Conservation (phyloP, 1,284 basidiomycete species). For the Apiotrichum akiyoshidainum region DNA sequence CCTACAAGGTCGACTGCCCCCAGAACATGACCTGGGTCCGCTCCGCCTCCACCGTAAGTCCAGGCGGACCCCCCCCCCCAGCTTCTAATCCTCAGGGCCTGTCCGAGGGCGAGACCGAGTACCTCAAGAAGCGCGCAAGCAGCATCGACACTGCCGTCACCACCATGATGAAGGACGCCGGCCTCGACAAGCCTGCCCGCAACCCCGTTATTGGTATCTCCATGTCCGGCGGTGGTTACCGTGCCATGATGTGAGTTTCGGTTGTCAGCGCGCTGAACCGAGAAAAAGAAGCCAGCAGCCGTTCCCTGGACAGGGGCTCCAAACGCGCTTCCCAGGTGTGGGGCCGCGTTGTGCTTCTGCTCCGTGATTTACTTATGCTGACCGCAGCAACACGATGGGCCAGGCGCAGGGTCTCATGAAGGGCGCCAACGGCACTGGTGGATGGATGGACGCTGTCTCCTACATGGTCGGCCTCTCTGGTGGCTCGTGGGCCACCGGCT, state of each 20-base stretch:
- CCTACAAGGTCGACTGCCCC: constrained; percentile 44
- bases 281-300: too few species aligned
- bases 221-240: constrained; percentile 52
- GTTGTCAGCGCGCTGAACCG: too few species aligned
- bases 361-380: too few species aligned
- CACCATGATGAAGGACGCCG: constrained; percentile 19
- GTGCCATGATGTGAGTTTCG: constrained; percentile 51
- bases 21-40: constrained; percentile 40
- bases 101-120: constrained; percentile 33
- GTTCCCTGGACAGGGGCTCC: too few species aligned
- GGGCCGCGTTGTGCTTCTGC: too few species aligned
- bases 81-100: constrained; percentile 22
- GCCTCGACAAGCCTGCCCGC: constrained; percentile 35
- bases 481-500: constrained; percentile 45
- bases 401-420: constrained; percentile 8
- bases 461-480: constrained; percentile 48
- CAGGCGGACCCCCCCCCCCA: too few species aligned
- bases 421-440: constrained; percentile 27
- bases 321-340: too few species aligned
- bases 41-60: constrained; percentile 15
- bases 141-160: constrained; percentile 29
- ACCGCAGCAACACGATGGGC: constrained; percentile 13
- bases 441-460: constrained; percentile 39
- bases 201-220: constrained; percentile 51
- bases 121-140: constrained; percentile 27